These are phyloP conservation scores for Metarhizium robertsii DNA, from an alignment of 2,329 filamentous ascomycete species.

Conservation along the genomic window DNA sequence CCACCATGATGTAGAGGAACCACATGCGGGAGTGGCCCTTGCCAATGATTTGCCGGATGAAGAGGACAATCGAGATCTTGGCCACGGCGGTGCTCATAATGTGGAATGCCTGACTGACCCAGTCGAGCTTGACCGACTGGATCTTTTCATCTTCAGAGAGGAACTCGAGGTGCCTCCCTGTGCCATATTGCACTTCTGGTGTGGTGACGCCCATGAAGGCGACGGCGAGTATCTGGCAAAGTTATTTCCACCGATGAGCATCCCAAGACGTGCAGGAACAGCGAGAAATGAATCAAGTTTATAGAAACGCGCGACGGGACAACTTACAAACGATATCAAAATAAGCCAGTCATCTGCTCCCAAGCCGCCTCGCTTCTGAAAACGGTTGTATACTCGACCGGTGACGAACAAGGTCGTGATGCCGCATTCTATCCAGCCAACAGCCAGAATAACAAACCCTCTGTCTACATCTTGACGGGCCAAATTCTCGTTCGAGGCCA, in stretches of 20 bases:
- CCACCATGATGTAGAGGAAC: neutral
- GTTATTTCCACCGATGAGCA: neutral
- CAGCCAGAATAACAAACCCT: neutral
- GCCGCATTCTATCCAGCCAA: neutral
- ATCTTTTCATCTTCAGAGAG: neutral
- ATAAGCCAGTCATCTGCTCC: neutral
- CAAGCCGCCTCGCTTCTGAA: neutral
- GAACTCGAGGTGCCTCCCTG: neutral
- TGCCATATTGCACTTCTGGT: neutral
- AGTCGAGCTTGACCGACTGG: neutral
- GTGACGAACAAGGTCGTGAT: neutral
- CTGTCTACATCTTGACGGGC: neutral
- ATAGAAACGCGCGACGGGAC: neutral
- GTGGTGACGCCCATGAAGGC: neutral
- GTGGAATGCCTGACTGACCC: neutral
- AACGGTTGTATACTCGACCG: neutral
- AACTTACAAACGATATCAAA: neutral
- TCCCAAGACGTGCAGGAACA: neutral
- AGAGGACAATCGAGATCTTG: neutral
- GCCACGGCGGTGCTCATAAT: neutral
- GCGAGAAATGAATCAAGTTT: neutral
- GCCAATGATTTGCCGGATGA: neutral
- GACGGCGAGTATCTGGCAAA: neutral
- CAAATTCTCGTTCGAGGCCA: neutral
- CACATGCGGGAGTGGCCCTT: neutral